Base-by-base conservation (phyloP, 495 filamentous ascomycete species). In the Friedmanniomyces endolithicus region DNA sequence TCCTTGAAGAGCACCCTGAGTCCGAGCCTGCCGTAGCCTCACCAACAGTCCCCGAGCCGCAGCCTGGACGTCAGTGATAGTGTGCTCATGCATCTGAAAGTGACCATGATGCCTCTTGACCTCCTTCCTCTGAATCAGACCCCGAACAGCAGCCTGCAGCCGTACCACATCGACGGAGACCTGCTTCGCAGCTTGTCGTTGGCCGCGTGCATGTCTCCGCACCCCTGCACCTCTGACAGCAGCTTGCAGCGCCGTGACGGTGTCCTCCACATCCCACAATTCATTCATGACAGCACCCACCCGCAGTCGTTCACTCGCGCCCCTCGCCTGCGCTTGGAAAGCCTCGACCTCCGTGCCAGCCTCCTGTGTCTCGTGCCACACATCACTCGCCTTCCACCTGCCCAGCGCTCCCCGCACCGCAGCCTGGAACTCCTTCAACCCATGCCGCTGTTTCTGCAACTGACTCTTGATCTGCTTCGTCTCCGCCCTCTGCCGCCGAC, bases 191-290 rank as follows among this genome's bases (percentile, higher is more conserved):
- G 45, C 52, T 27, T 24, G 20, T 27, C 55, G 23, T 35, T 52
- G 52, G 12, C 20, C 31, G 17, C 46, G 35, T 1, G 34, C 31
- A 23, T 24, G 31, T 1, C 44, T 47, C 31, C 60, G 75, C 52
- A 73, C 64, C 19, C 82, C 63, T 9, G 76, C 75, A 40, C 65
- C 65, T 20, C 65, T 58, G 3, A 64, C 78, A 17, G 74, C 77
- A 25, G 87, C 84, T 70, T 95, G 89, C n/a, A 95, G 74, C 52
- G 74, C 69, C 43, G 68, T 69, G 17, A 90, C 70, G 50, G 75
- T 55, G 0, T 54, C 59, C 67, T 71, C 82, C 22, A 69, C 68
- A 50, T 71, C 66, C 62, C 67, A 72, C 2, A 71, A 71, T 46
- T 73, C 67, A 37, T 75, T 69, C 41, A 72, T 73, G 53, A 77